These are phyloP conservation scores for Termitomyces titanicus DNA, from an alignment of 768 basidiomycete species.

Conservation along the genomic window DNA sequence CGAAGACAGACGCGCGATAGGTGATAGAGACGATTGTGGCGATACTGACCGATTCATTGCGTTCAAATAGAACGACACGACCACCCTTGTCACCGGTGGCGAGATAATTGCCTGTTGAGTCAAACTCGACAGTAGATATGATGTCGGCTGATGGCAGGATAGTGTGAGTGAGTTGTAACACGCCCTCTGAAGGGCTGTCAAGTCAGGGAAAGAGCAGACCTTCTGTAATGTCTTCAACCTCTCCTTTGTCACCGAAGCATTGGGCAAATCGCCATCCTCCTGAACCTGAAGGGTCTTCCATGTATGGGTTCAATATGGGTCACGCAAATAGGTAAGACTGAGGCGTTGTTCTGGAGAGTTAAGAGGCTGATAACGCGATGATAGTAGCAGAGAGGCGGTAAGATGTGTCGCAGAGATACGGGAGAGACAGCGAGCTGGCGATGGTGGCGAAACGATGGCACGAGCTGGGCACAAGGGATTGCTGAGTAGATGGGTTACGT, in stretches of 20 bases:
- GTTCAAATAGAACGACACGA: constrained; percentile 96
- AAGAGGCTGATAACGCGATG: constrained; percentile 22
- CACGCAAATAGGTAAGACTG: constrained; percentile 19
- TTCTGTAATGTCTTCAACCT: constrained; percentile 99
- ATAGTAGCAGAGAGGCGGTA: constrained; percentile 5
- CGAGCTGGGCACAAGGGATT: constrained; percentile 22
- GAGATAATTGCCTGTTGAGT: constrained; percentile 98
- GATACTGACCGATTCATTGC: constrained; percentile 83
- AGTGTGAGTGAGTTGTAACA: constrained; percentile 11
- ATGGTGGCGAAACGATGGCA: constrained; percentile 21
- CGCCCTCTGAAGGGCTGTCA: background rate
- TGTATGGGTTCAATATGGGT: constrained; percentile 26
- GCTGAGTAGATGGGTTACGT: constrained; percentile 17
- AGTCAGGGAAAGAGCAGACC: constrained; percentile 45
- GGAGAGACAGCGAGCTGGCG: constrained; percentile 15
- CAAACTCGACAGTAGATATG: constrained; percentile 99
- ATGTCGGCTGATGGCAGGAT: constrained; percentile 79
- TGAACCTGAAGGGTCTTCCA: constrained; percentile 86
- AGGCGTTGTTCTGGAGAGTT: constrained; percentile 15
- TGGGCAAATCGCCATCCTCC: constrained; percentile 99
- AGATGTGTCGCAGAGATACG: constrained; percentile 20
- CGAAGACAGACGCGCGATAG: constrained; percentile 12
- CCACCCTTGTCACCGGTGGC: constrained; percentile 99
- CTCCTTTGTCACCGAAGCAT: constrained; percentile 99
- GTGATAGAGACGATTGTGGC: constrained; percentile 8